A percentile compares a stretch with the other conserved stretches of the same genome.
Evolutionary conservation across 768 basidiomycete species (phyloP).

Genomic region (Tylopilus balloui): DNA sequence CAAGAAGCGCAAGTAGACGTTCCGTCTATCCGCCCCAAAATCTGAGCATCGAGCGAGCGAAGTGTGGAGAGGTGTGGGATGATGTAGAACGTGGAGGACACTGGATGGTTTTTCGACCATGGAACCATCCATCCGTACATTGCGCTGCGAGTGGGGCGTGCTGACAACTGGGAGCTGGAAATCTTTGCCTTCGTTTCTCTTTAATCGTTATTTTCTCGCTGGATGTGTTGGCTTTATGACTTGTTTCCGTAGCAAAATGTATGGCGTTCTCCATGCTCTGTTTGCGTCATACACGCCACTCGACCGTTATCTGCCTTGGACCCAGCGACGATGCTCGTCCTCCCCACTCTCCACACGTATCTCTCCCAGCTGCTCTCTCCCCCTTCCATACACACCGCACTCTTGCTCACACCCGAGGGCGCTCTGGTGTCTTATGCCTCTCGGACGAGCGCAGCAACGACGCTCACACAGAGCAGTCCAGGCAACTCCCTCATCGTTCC

Average conservation of each 20-base stretch:
- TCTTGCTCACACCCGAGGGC: conserved; percentile 69
- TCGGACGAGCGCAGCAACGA: conserved; percentile 30
- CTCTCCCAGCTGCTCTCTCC: conserved; percentile 59
- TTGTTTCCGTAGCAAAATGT: conserved; percentile 29
- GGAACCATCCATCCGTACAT: conserved; percentile 2
- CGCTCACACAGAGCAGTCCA: conserved; percentile 5
- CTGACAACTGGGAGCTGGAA: conserved; percentile 4
- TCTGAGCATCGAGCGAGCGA: not conserved
- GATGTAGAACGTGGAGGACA: conserved; percentile 6
- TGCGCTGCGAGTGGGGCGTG: conserved; percentile 9
- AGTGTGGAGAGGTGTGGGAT: not conserved
- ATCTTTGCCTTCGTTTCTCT: not conserved
- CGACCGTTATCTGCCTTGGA: not conserved
- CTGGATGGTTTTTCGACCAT: conserved; percentile 5
- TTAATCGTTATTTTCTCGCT: conserved; percentile 6
- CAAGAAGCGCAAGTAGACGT: conserved; percentile 70
- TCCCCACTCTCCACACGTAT: conserved; percentile 61
- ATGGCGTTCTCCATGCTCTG: conserved; percentile 18
- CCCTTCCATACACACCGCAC: conserved; percentile 63
- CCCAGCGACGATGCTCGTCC: conserved; percentile 53
- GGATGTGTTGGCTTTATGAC: conserved; percentile 6
- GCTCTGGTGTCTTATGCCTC: conserved; percentile 66
- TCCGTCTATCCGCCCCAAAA: conserved; percentile 4
- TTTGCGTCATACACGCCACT: conserved; percentile 6
- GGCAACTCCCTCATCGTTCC: conserved; percentile 2